Evolutionary conservation across 805 yeast genomes (phyloP).

Genomic region (Komagataella pastoris): DNA sequence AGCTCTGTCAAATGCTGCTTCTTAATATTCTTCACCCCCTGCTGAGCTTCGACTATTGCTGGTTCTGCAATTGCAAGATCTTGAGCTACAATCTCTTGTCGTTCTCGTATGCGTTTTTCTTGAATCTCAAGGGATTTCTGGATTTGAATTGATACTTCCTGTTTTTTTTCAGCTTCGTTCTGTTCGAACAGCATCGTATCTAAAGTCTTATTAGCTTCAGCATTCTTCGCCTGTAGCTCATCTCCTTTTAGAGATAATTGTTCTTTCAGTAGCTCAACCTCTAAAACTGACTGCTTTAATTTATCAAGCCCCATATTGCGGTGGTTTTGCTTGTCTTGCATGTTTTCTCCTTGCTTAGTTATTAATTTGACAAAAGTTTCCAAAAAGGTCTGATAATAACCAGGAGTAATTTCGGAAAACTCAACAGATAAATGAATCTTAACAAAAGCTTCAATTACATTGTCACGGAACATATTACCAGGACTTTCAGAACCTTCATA

Average conservation of each 20-base stretch:
- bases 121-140: conserved; percentile 57
- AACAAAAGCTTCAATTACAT: conserved; percentile 32
- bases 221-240: conserved; percentile 39
- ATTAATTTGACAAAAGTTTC: conserved; percentile 29
- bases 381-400: conserved; percentile 38
- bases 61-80: conserved; percentile 78
- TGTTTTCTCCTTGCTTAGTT: conserved; percentile 24
- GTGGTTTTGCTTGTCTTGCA: conserved; percentile 61
- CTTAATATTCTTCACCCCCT: conserved; percentile 85
- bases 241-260: conserved; percentile 39
- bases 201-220: conserved; percentile 58
- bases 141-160: conserved; percentile 71
- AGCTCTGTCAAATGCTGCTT: conserved; percentile 86
- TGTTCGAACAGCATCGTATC: conserved; percentile 72
- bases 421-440: conserved; percentile 25
- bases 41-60: conserved; percentile 68
- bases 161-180: conserved; percentile 83
- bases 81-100: conserved; percentile 39
- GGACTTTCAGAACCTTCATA: not conserved
- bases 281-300: conserved; percentile 62
- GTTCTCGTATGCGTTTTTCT: conserved; percentile 40
- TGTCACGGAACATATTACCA: conserved; percentile 17
- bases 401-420: conserved; percentile 26
- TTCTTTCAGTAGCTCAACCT: conserved; percentile 46
- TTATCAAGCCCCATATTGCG: conserved; percentile 62